These are phyloP conservation scores for Globisporangium cystogenes DNA, from an alignment of 352 stramenopile genomes.

Conservation along the genomic window DNA sequence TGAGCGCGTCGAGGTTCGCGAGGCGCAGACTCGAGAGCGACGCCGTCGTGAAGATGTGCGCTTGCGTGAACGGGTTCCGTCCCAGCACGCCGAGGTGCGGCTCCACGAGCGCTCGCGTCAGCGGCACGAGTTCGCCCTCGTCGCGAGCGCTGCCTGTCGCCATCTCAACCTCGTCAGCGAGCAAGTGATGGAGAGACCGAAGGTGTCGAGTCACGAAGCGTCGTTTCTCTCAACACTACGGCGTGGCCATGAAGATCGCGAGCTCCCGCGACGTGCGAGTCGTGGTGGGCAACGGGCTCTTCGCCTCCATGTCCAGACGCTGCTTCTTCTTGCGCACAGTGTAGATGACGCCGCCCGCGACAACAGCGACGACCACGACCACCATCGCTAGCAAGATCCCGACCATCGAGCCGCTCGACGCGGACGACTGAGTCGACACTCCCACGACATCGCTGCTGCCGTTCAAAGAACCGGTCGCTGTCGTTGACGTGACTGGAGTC, in stretches of 20 bases:
- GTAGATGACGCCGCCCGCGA: too few relatives aligned
- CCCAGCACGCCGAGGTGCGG: conserved; percentile 41
- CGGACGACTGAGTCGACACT: conserved; percentile 24
- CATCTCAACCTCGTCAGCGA: conserved; percentile 9
- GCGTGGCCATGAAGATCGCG: too few relatives aligned
- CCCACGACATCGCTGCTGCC: conserved; percentile 5
- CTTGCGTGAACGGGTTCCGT: conserved; percentile 58
- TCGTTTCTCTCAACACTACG: too few relatives aligned
- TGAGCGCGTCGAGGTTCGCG: conserved; percentile 30
- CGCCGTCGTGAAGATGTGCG: conserved; percentile 58
- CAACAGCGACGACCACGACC: conserved; percentile 26
- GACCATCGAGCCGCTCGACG: conserved; percentile 8
- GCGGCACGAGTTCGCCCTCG: conserved; percentile 14
- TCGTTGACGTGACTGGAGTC: not conserved
- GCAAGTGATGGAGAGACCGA: too few relatives aligned
- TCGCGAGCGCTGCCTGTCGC: conserved; percentile 8
- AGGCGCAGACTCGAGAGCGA: conserved; percentile 33
- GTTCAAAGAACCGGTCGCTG: conserved; percentile 11
- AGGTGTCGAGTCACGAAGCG: too few relatives aligned
- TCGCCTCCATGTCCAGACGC: conserved; percentile 22
- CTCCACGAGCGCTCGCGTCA: conserved; percentile 28
- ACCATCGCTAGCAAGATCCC: conserved; percentile 38
- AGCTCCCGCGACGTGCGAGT: conserved; percentile 17
- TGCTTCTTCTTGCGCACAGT: conserved; percentile 61
- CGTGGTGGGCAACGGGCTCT: conserved; percentile 20